Percentiles rank a stretch among this genome's conserved stretches.
These are phyloP conservation scores for Kockovaella imperatae DNA, from an alignment of 768 basidiomycete genomes.

Conservation along the genomic window DNA sequence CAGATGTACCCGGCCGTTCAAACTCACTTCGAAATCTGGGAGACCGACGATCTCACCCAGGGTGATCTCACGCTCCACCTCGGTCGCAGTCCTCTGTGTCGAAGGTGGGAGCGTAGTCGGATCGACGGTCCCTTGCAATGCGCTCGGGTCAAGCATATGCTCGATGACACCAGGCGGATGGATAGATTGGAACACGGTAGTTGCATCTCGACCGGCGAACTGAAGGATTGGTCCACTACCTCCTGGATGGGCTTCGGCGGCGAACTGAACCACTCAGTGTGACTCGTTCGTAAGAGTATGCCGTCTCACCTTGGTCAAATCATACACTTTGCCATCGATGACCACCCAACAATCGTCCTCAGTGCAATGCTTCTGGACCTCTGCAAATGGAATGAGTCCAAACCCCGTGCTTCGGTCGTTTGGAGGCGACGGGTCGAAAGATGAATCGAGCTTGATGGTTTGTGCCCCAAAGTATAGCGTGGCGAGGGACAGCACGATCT, in stretches of 20 bases:
- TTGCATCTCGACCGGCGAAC: slow-evolving; percentile 39
- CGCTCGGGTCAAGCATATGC: slow-evolving; percentile 23
- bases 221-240: slow-evolving; percentile 35
- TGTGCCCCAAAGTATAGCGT: slow-evolving; percentile 6
- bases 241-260: slow-evolving; percentile 38
- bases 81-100: slow-evolving; percentile 10
- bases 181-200: slow-evolving; percentile 34
- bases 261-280: slow-evolving; percentile 30
- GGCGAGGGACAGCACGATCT: slow-evolving; percentile 10
- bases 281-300: not conserved
- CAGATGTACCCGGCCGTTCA: not conserved
- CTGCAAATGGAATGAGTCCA: slow-evolving; percentile 37
- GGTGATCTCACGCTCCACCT: slow-evolving; percentile 30
- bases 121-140: slow-evolving; percentile 34
- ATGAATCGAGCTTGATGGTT: slow-evolving; percentile 13
- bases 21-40: slow-evolving; percentile 42
- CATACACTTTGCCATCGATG: slow-evolving; percentile 40
- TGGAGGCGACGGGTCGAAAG: slow-evolving; percentile 22
- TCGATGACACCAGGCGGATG: slow-evolving; percentile 46
- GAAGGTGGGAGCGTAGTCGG: slow-evolving; percentile 31
- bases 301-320: slow-evolving; percentile 37
- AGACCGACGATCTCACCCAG: slow-evolving; percentile 40
- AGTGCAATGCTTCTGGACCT: slow-evolving; percentile 40
- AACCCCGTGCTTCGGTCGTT: slow-evolving; percentile 12
- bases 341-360: slow-evolving; percentile 41